Evolutionary conservation across 2,329 filamentous ascomycete species (phyloP), one percentile per base, ranked within the genome.

Genomic region (Geosmithia putterillii): DNA sequence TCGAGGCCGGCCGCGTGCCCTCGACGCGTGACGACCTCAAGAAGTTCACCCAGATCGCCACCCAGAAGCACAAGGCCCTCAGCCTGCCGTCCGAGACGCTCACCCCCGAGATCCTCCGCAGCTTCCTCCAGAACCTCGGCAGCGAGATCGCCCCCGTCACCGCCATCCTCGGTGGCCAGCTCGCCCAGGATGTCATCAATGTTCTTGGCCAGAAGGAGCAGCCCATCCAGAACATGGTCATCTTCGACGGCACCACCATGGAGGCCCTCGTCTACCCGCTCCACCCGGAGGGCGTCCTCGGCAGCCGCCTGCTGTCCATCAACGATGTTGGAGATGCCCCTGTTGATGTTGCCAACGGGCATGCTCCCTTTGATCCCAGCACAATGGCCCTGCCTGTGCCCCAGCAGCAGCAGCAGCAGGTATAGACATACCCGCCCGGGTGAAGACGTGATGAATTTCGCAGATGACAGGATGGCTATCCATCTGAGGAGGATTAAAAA

Each of bases 111-210:
- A 83, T 94, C 52, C 67, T 96, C 21, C 77, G 86, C 45, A 81
- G 73, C 54, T 98, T 98, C 64, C 61, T 96, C 36, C 84, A 92
- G 61, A 94, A 94, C 52, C 70, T 95, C 6, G 83, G 81, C 44
- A 79, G 79, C 54, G 90, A 96, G 64, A 68, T 96, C 35, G 81
- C 85, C 12, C 88, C 92, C 7, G 86, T 94, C 8, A 82, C 86
- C 0, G 89, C 92, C 2, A 86, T 95, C 46, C 69, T 98, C 10
- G 92, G 92, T 41, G 92, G 89, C 9, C 80, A 89, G 59, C 73
- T 98, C 15, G 87, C 90, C 1, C 92, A 98, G 64, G 92, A 98
- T 58, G 88, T 95, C 42, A 96, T 98, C 65, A 96, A 96, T 55
- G 89, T 95, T 25, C 74, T 96, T 6, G 87, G 89, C 41, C 80